Evolutionary conservation across 78 protist genomes (phyloP).

Genomic region (Dictyostelium brefeldianum): DNA sequence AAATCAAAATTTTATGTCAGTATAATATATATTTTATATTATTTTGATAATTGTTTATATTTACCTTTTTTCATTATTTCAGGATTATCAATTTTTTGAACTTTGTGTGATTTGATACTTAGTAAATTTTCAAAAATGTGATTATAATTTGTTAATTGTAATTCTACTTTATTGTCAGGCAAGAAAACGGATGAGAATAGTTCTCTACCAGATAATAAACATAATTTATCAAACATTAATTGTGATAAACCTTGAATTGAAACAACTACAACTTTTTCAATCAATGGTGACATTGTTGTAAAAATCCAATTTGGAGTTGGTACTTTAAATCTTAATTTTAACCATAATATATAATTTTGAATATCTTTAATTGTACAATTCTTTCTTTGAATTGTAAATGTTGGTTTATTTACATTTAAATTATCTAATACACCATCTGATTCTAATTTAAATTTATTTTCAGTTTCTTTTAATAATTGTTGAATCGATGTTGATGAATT

Average conservation of each 20-base stretch:
- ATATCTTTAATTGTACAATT: slow-evolving; percentile 25
- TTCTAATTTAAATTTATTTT: not conserved
- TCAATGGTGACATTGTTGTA: slow-evolving; percentile 34
- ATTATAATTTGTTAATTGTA: slow-evolving; percentile 4
- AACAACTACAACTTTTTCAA: slow-evolving; percentile 31
- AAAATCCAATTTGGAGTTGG: slow-evolving; percentile 45
- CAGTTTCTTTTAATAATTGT: not conserved
- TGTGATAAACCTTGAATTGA: not conserved
- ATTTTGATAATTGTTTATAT: too few species aligned
- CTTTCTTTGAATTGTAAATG: not conserved
- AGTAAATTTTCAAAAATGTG: slow-evolving; percentile 24
- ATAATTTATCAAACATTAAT: not conserved
- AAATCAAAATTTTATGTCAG: not conserved
- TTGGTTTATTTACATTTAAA: not conserved
- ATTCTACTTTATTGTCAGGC: not conserved
- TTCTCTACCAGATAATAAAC: slow-evolving; percentile 6
- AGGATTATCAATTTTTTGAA: not conserved
- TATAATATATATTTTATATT: not conserved
- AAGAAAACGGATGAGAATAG: slow-evolving; percentile 6
- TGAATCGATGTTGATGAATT: not conserved
- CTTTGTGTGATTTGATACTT: slow-evolving; percentile 1
- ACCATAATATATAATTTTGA: slow-evolving; percentile 58
- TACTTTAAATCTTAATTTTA: slow-evolving; percentile 24
- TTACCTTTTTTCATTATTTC: not conserved
- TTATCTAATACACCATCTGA: not conserved